These are phyloP conservation scores for Vinca minor DNA, from an alignment of 257 asterid species.

Conservation along the genomic window DNA sequence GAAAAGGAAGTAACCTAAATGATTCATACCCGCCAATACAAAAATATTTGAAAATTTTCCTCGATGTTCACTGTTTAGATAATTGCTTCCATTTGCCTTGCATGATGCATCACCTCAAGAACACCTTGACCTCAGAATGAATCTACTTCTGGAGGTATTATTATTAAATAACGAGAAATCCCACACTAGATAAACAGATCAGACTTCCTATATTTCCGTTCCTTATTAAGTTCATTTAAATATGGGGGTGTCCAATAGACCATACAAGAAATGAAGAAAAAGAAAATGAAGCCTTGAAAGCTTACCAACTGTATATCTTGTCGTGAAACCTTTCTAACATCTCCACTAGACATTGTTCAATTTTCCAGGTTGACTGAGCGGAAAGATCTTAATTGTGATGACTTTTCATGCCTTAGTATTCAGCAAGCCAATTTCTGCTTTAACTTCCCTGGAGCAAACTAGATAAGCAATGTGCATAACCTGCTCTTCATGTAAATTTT, in stretches of 20 bases:
- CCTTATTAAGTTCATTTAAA: not conserved
- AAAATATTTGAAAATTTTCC: not conserved
- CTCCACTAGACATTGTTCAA: slow-evolving; percentile 56
- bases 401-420: not conserved
- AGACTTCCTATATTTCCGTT: not conserved
- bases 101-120: slow-evolving; percentile 1
- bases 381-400: not conserved
- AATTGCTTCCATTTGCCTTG: not conserved
- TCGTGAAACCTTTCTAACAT: slow-evolving; percentile 44
- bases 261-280: not conserved
- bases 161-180: not conserved
- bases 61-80: too few relatives aligned
- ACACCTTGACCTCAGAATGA: not conserved
- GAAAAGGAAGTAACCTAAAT: too few relatives aligned
- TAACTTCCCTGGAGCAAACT: not conserved
- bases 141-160: not conserved
- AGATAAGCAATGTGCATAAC: not conserved
- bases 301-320: slow-evolving; percentile 83
- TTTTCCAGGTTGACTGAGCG: slow-evolving; percentile 9
- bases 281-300: slow-evolving; percentile 2
- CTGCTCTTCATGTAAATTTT: not conserved
- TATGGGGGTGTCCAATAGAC: not conserved
- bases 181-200: not conserved
- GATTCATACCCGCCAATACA: not conserved
- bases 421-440: not conserved